Base-by-base conservation (phyloP, 257 asterid genomes). In the Leonotis leonurus region DNA sequence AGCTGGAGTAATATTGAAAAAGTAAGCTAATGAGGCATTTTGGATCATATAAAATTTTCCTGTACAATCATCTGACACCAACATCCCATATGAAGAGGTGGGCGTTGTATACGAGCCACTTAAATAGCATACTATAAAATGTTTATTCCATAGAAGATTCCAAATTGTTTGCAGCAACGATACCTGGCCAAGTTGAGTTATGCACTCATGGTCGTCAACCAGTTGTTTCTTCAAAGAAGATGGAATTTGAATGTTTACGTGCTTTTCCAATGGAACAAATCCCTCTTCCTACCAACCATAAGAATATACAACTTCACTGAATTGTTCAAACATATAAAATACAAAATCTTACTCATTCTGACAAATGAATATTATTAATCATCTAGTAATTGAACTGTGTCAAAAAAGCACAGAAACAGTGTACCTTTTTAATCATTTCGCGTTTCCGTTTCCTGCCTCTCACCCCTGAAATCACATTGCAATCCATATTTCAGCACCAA, bases 151-250 rank as follows among this genome's bases (percentile, higher is more conserved):
- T n/a, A 57, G 6, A 21, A 30, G 35, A 13, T 37, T 26, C 44
- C 12, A 55, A 21, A 53, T 64, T 48, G 6, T 39, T 57, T 58
- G 74, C 58, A 59, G 57, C 57, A 56, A 25, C 39, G 41, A 63
- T 75, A 86, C 96, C 94, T 86, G 86, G 62, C 81, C 84, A 36
- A 75, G 77, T 36, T 84, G 86, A 62, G 77, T 78, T 64, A 83
- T 65, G 59, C 77, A 78, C 76, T 86, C 95, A 62, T 81, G 81
- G 66, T 86, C 97, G 70, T 79, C 80, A 52, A 81, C 62, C 20
- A 89, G 79, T 43, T 80, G 84, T 60, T 81, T 86, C 85, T 72
- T 89, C 68, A 89, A 65, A 50, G 70, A 39, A 18, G 84, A 67
- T 6, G 97, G 94, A 62, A 84, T 82, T 69, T 78, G 83, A 73